Evolutionary conservation across 129 eudicot species (phyloP).

Genomic region (Helianthus annuus): HanXRQr2.0-SUNRISE NC_035437.2:59658110-59658609

Average conservation of each 20-base stretch:
- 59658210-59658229: too few species aligned
- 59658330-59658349: conserved; percentile 34
- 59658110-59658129: too few species aligned
- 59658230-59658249: too few species aligned
- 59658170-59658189: too few species aligned
- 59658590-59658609: conserved; percentile 61
- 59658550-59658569: conserved; percentile 80
- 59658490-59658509: conserved; percentile 75
- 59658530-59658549: conserved; percentile 50
- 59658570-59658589: conserved; percentile 65
- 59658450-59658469: conserved; percentile 69
- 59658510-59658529: conserved; percentile 57
- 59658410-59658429: conserved; percentile 85
- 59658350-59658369: conserved; percentile 26
- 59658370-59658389: conserved; percentile 30
- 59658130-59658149: too few species aligned
- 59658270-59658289: too few species aligned
- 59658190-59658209: too few species aligned
- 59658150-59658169: too few species aligned
- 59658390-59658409: conserved; percentile 44
- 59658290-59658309: too few species aligned
- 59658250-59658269: too few species aligned
- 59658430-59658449: conserved; percentile 69
- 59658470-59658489: conserved; percentile 60
- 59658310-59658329: neutral